These are phyloP conservation scores for Dictyostelium firmibasis DNA, from an alignment of 78 protist genomes.

Conservation along the genomic window DNA sequence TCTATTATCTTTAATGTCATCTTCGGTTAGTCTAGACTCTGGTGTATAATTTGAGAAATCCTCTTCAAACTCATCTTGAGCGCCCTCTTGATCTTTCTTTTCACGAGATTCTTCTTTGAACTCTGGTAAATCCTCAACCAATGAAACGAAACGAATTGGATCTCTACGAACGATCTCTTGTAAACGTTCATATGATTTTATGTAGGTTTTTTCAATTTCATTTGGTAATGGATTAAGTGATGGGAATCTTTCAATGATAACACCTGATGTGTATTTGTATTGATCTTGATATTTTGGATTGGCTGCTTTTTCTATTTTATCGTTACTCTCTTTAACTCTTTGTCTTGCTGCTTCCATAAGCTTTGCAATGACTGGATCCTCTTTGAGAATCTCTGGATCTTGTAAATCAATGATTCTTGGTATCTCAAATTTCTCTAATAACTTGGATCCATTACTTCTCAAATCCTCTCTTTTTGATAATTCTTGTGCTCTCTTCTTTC, in stretches of 20 bases:
- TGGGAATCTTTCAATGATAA: slow-evolving; percentile 73
- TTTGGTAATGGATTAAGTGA: slow-evolving; percentile 50
- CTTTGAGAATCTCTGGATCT: slow-evolving; percentile 15
- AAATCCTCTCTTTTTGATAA: background rate
- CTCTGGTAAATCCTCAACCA: slow-evolving; percentile 68
- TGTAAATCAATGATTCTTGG: slow-evolving; percentile 59
- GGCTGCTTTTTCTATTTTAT: background rate
- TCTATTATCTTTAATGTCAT: slow-evolving; percentile 6
- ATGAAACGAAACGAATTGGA: slow-evolving; percentile 13
- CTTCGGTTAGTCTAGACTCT: slow-evolving; percentile 42
- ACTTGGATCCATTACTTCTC: slow-evolving; percentile 15
- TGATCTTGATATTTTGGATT: background rate
- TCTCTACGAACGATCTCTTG: background rate
- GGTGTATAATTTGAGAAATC: slow-evolving; percentile 40
- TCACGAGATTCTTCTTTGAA: background rate
- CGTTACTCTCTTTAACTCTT: background rate
- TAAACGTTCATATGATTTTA: background rate
- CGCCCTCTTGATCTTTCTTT: background rate
- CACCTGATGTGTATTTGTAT: slow-evolving; percentile 4
- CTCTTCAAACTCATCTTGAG: slow-evolving; percentile 46
- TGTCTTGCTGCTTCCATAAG: background rate
- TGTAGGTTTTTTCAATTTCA: slow-evolving; percentile 37
- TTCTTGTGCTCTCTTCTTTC: background rate
- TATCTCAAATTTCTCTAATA: slow-evolving; percentile 46
- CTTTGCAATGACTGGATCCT: background rate